These are phyloP conservation scores for Clarireedia paspali DNA, from an alignment of 2,329 filamentous ascomycete species.

Conservation along the genomic window DNA sequence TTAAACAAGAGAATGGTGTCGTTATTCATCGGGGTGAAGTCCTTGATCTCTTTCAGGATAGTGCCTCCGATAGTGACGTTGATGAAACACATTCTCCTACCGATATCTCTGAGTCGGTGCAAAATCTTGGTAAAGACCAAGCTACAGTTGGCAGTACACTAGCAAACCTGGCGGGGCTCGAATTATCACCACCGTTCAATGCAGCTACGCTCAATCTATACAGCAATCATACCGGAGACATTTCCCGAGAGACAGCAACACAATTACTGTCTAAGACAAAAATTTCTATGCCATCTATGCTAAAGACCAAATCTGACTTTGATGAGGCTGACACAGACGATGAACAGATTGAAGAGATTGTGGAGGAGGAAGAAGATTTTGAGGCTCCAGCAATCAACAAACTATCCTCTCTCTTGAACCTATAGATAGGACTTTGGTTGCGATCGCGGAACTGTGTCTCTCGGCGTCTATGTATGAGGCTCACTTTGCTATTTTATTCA, in stretches of 20 bases:
- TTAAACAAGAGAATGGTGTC: constrained; percentile 24
- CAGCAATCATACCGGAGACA: too few species aligned
- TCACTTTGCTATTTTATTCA: too few species aligned
- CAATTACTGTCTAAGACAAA: too few species aligned
- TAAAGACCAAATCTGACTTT: background rate
- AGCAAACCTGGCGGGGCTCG: too few species aligned
- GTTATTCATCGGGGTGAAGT: constrained; percentile 28
- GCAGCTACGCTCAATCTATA: too few species aligned
- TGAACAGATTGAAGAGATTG: background rate
- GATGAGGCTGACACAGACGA: background rate
- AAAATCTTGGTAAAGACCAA: too few species aligned
- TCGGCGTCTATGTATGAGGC: background rate
- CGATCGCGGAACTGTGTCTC: background rate
- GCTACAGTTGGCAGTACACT: too few species aligned
- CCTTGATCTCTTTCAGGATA: constrained; percentile 26
- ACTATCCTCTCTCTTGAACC: background rate
- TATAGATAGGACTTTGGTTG: background rate
- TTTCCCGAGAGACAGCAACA: too few species aligned
- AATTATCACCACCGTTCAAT: too few species aligned
- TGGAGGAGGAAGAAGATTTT: background rate
- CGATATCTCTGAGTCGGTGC: background rate
- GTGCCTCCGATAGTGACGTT: background rate
- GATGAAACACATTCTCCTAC: background rate
- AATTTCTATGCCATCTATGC: too few species aligned
- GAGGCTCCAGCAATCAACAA: background rate